Conservation (phyloP, 2,329 filamentous ascomycete genomes). For the Neurospora sp. region DNA sequence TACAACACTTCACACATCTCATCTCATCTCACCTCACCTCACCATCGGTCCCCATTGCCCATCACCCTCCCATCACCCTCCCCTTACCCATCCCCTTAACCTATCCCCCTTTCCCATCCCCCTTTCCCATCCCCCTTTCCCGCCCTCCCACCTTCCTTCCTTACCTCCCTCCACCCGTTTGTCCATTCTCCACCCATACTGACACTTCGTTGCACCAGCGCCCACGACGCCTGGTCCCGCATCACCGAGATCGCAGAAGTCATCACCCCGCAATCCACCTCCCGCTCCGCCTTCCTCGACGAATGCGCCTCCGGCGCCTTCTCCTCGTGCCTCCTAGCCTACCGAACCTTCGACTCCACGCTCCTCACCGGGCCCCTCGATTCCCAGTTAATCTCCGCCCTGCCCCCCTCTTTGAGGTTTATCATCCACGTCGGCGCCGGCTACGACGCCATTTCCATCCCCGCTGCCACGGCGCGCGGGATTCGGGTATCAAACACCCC, state of each 20-base stretch:
- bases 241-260: too few species aligned
- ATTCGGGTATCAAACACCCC: constrained; percentile 73
- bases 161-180: too few species aligned
- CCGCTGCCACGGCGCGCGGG: constrained; percentile 53
- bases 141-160: too few species aligned
- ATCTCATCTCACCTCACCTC: too few species aligned
- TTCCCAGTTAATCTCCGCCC: constrained; percentile 47
- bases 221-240: background rate
- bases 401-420: constrained; percentile 45
- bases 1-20: too few species aligned
- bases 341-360: constrained; percentile 60
- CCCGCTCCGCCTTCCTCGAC: background rate
- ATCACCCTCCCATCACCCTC: too few species aligned
- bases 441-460: constrained; percentile 73
- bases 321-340: constrained; percentile 46
- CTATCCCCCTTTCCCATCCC: too few species aligned
- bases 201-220: background rate
- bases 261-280: too few species aligned
- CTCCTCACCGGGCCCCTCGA: constrained; percentile 61
- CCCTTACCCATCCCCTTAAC: too few species aligned
- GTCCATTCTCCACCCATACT: too few species aligned
- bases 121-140: too few species aligned
- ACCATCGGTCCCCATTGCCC: too few species aligned
- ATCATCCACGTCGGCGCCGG: constrained; percentile 64
- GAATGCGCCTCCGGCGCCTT: background rate